A percentile compares a stretch with the other conserved stretches of the same genome.
Evolutionary conservation across 768 basidiomycete species (phyloP).

Genomic region (Lepiota brunneoincarnata): DNA sequence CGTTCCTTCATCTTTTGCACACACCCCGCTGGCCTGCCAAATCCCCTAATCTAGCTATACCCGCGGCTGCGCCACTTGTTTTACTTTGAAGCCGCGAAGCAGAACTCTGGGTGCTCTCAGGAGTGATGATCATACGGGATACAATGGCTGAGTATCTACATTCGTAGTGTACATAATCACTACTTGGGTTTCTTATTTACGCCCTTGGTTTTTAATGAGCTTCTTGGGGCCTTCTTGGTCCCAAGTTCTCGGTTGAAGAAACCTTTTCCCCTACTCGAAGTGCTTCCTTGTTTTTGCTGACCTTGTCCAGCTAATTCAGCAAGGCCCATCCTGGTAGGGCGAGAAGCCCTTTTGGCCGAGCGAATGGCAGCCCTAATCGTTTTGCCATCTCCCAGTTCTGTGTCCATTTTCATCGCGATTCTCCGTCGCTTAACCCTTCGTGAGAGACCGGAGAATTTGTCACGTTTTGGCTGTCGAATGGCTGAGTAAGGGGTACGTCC

Average conservation of each 20-base stretch:
- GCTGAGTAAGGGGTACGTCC: slow-evolving; percentile 2
- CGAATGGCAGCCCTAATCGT: slow-evolving; percentile 76
- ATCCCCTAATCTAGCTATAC: too few species aligned
- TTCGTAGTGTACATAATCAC: background rate
- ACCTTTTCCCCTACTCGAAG: slow-evolving; percentile 27
- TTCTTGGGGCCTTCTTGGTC: slow-evolving; percentile 3
- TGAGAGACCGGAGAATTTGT: slow-evolving; percentile 81
- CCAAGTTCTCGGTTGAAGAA: slow-evolving; percentile 55
- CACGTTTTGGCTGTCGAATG: slow-evolving; percentile 60
- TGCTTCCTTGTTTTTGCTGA: slow-evolving; percentile 30
- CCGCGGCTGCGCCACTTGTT: too few species aligned
- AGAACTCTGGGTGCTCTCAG: too few species aligned
- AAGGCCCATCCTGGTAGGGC: slow-evolving; percentile 73
- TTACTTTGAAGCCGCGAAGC: too few species aligned
- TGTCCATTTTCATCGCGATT: slow-evolving; percentile 79
- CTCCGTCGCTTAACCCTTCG: slow-evolving; percentile 86
- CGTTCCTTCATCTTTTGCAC: too few species aligned
- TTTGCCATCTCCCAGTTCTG: slow-evolving; percentile 51
- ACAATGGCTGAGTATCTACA: background rate
- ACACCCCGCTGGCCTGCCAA: too few species aligned
- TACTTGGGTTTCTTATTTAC: slow-evolving; percentile 1
- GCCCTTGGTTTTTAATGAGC: slow-evolving; percentile 2
- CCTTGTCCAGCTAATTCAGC: slow-evolving; percentile 24
- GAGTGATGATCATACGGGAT: background rate
- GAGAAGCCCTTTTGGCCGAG: slow-evolving; percentile 76